Percentiles rank a stretch among this genome's conserved stretches.
Conservation (phyloP, 805 yeast genomes). For the Naumovozyma castellii region DNA sequence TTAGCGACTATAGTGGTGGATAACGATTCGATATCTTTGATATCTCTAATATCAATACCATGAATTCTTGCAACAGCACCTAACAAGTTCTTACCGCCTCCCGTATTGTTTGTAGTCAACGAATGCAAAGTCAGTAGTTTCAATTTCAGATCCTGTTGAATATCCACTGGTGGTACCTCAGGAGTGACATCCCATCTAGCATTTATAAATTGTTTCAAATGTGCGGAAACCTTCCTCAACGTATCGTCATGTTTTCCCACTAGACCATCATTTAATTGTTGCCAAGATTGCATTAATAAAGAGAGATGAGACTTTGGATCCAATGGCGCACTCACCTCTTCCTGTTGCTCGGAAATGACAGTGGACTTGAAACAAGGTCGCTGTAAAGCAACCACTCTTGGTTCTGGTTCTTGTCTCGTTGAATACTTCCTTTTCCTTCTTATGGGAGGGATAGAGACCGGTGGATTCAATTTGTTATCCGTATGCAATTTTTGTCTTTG, state of each 20-base stretch:
- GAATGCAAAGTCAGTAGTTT: neutral
- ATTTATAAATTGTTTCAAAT: no score
- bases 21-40: constrained; percentile 10
- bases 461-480: neutral
- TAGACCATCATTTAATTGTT: no score
- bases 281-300: no score
- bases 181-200: no score
- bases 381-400: no score
- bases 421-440: no score
- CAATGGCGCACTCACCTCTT: no score
- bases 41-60: constrained; percentile 16
- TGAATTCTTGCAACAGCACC: constrained; percentile 14
- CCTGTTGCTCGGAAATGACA: no score
- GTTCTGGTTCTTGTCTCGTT: neutral
- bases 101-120: neutral
- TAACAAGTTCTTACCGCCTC: neutral
- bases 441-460: neutral
- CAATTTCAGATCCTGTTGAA: neutral
- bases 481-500: neutral
- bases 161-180: neutral
- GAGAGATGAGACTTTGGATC: no score
- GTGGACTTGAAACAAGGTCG: no score
- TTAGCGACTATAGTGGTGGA: constrained; percentile 3
- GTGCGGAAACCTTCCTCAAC: no score
- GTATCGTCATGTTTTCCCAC: neutral